Evolutionary conservation across 352 stramenopile species (phyloP), one percentile per base, ranked within the genome.

Genomic region (Thalassiosira hispida): DNA sequence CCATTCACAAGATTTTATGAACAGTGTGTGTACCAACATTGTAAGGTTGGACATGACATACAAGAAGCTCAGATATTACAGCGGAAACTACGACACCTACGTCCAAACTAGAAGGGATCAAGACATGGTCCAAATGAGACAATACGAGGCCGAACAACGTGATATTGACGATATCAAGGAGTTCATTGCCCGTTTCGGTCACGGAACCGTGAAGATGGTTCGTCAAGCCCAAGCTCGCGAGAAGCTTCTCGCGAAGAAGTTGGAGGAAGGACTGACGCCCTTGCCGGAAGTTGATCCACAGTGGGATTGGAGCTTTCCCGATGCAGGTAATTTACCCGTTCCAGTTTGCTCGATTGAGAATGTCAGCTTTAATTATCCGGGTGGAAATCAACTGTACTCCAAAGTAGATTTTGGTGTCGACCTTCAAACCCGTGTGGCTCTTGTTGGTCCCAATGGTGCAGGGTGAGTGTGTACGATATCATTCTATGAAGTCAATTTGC

Each of bases 1-100:
- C 71, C 97, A 99, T 91, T 98, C 95, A 71, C 96, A 98, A 85
- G 97, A 99, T 88, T 99, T 99, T 78, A 98, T 99, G 95, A 99
- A 99, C 89, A 95, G 95, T 69, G 97, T 99, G 33, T 99, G 97
- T 78, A 99, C 97, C 33, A 96, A 99, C 89, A 98, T 98, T 71
- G 97, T 99, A 14, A 95, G 98, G 69, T 70, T 95, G 14, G 89
- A 95, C 51, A 92, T 98, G 73, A 93, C 92, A 20, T 94, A 97
- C 77, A 97, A 97, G 75, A 98, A 98, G 84, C 73, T 99, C 46
- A 91, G 96, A 77, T 98, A 98, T 90, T 99, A 98, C 87, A 88
- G 87, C 27, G 97, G 97, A 81, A 99, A 99, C 90, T 99, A 98
- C 90, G 97, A 99, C 85, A 97, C 91, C 56, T 99, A 98, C 90